Evolutionary conservation across 2,329 filamentous ascomycete genomes (phyloP), one percentile per base, ranked within the genome.

Genomic region (Drechslerella stenobrocha): DNA sequence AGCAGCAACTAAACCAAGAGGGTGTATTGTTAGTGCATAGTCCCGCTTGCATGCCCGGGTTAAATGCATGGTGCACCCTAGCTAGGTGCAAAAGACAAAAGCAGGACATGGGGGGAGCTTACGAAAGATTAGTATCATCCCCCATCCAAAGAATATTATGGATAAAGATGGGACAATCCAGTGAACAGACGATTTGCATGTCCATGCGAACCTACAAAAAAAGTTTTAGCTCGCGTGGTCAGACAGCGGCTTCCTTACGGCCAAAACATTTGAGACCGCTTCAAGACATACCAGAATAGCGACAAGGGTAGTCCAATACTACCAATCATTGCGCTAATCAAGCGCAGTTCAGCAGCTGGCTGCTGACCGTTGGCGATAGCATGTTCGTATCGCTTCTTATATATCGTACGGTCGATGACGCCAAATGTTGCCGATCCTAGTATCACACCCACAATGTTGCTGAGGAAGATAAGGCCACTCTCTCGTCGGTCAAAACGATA

Each of bases 81-180:
- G n/a, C n/a, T n/a, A n/a, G 35, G 32, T 52, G 42, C 13, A 45
- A 46, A 46, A 20, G 52, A 35, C 28, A 37, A 50, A n/a, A 8
- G 2, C 23, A 44, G 23, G 23, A 40, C 9, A 15, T n/a, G n/a
- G 28, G 23, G 24, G 30, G 23, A 37, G 74, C 75, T 79, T 78
- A 67, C 84, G 78, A 70, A 86, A 86, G 1, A 86, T 76, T 64
- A 79, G 82, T 0, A 85, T 74, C 70, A 84, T 85, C 1, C 83
- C 83, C 79, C 81, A 84, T 0, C 81, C 81, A 71, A 86, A 85
- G 0, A 80, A 77, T 1, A 84, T 76, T 5, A 83, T 81, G 2
- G 81, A 80, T 0, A 81, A 74, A 0, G 80, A 77, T 0, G 81
- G 79, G 20, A 79, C 78, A 0, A 78, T 79, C 81, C 82, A 84